Conservation (phyloP, 2,329 filamentous ascomycete genomes). For the Dactylellina sp. region DNA sequence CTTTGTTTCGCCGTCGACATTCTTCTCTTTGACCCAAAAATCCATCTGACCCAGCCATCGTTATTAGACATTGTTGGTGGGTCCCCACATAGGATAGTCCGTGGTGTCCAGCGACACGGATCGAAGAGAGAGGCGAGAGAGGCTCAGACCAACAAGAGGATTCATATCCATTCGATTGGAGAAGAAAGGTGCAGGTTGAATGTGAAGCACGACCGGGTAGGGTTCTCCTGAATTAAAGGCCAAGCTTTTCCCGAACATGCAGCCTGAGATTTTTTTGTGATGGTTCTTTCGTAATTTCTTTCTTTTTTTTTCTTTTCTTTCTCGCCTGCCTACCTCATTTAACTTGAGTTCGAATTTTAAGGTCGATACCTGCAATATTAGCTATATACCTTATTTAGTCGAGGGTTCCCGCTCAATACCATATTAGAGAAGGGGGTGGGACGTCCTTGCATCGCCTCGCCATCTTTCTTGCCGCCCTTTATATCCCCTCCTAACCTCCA, state of each 20-base stretch:
- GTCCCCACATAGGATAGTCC: conserved; percentile 21
- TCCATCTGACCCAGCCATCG: conserved; percentile 40
- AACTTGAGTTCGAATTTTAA: conserved; percentile 41
- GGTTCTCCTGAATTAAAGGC: conserved; percentile 56
- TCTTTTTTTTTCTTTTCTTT: conserved; percentile 15
- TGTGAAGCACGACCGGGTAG: conserved; percentile 47
- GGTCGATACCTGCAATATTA: conserved; percentile 23
- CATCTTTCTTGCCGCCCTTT: conserved; percentile 52
- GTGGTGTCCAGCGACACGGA: conserved; percentile 28
- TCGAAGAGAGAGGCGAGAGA: conserved; percentile 20
- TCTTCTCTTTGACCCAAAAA: conserved; percentile 22
- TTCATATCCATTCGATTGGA: conserved; percentile 27
- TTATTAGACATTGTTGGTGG: conserved; percentile 38
- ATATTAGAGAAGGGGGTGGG: conserved; percentile 51
- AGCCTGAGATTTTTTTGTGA: conserved; percentile 49
- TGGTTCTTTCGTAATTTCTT: conserved; percentile 27
- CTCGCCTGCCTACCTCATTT: conserved; percentile 53
- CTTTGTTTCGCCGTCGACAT: conserved; percentile 34
- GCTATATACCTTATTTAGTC: too few species aligned
- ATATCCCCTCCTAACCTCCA: conserved; percentile 33
- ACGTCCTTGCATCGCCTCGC: conserved; percentile 46
- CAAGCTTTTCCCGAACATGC: conserved; percentile 56
- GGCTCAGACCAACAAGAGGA: neutral
- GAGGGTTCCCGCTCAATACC: neutral
- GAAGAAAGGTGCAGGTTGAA: conserved; percentile 13